Conservation (phyloP, 495 filamentous ascomycete genomes). For the Entonaema liquescens region DNA sequence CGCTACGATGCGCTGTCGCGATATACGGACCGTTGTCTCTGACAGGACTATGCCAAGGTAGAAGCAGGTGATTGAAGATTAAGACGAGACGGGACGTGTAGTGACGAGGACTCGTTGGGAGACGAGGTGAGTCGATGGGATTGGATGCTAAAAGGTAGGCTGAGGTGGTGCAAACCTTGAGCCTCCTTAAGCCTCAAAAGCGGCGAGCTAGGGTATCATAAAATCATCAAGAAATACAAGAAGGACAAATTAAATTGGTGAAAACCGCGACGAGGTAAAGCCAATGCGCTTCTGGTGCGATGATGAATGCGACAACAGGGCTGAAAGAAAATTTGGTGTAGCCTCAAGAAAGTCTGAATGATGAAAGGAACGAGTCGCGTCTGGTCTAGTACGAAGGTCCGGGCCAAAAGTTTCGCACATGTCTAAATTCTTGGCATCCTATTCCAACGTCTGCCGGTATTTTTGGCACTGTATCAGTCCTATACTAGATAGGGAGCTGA, state of each 20-base stretch:
- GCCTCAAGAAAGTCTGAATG: conserved; percentile 10
- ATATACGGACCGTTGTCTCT: background rate
- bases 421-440: too few relatives aligned
- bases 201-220: conserved; percentile 33
- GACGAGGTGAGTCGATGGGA: background rate
- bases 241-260: conserved; percentile 14
- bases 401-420: too few relatives aligned
- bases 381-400: too few relatives aligned
- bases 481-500: too few relatives aligned
- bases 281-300: conserved; percentile 11
- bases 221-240: conserved; percentile 29
- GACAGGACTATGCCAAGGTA: conserved; percentile 1
- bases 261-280: conserved; percentile 8
- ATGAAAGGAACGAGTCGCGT: conserved; percentile 31
- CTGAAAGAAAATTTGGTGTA: conserved; percentile 22
- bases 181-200: conserved; percentile 21
- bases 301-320: conserved; percentile 23
- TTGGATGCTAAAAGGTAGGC: conserved; percentile 7
- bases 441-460: too few relatives aligned
- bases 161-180: conserved; percentile 19
- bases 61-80: background rate
- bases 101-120: background rate
- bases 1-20: background rate
- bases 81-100: background rate
- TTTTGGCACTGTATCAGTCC: too few relatives aligned